A percentile compares a stretch with the other conserved stretches of the same genome.
Conservation (phyloP, 352 stramenopile species). For the Blastocystis sp. region DNA sequence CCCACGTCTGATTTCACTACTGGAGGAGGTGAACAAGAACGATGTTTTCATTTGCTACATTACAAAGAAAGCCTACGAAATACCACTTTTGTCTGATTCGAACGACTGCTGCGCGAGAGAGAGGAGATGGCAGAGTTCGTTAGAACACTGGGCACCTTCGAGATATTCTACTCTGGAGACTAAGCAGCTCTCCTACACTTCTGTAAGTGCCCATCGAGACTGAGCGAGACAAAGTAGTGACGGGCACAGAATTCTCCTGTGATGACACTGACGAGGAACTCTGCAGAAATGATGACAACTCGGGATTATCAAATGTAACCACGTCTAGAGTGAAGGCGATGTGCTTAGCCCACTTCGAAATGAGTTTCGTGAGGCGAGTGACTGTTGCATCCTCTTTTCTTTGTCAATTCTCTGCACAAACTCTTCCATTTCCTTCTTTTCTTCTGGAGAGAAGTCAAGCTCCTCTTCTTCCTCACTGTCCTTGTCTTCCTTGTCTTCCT, state of each 20-base stretch:
- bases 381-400: background rate
- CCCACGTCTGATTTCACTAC: background rate
- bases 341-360: background rate
- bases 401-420: background rate
- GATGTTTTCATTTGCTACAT: background rate
- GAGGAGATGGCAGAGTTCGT: background rate
- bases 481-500: background rate
- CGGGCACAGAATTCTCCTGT: background rate
- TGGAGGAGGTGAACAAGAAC: constrained; percentile 15
- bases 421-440: constrained; percentile 41
- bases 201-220: background rate
- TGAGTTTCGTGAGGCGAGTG: background rate
- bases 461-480: constrained; percentile 1
- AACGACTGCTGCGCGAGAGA: background rate
- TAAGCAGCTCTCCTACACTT: background rate
- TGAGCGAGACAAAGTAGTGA: background rate
- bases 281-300: constrained; percentile 11
- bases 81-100: background rate
- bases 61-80: background rate
- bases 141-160: background rate
- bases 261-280: background rate
- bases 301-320: constrained; percentile 43
- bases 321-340: background rate
- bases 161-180: background rate
- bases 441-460: background rate